Evolutionary conservation across 2,329 filamentous ascomycete species (phyloP).

Genomic region (Venturia carpophila): DNA sequence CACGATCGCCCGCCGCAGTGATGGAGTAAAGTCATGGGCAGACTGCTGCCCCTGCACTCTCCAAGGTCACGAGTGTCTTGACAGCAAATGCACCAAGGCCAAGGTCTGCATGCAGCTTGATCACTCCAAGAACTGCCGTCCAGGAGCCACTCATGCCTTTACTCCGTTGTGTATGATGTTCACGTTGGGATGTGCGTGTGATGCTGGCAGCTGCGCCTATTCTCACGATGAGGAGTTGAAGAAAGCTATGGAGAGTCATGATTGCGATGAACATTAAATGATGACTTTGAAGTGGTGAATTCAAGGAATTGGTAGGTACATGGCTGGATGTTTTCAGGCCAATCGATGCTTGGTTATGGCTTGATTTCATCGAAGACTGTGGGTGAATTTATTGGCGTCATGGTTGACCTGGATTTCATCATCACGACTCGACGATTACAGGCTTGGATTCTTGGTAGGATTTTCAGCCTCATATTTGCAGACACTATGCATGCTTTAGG

Average conservation of each 20-base stretch:
- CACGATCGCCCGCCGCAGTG: background rate
- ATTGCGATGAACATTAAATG: slow-evolving; percentile 1
- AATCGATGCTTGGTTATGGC: too few species aligned
- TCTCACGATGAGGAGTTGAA: background rate
- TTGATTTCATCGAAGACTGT: background rate
- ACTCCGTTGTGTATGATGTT: slow-evolving; percentile 7
- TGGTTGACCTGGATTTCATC: background rate
- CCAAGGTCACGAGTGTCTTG: background rate
- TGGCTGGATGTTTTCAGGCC: too few species aligned
- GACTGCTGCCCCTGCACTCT: slow-evolving; percentile 7
- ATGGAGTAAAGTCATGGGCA: background rate
- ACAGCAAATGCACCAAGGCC: background rate
- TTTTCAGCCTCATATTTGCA: background rate
- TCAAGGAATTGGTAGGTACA: background rate
- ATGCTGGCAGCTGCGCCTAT: background rate
- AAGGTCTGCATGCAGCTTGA: slow-evolving; percentile 10
- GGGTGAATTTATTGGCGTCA: background rate
- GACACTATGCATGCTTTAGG: background rate
- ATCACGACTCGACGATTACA: background rate
- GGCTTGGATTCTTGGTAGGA: background rate
- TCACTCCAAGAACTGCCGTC: slow-evolving; percentile 3
- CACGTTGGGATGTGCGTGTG: background rate
- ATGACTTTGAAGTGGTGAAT: background rate
- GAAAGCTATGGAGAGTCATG: slow-evolving; percentile 2
- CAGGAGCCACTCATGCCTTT: background rate